phyloP scores from a whole-genome alignment of 148 eudicot species.

The Camellia sinensis region DNA sequence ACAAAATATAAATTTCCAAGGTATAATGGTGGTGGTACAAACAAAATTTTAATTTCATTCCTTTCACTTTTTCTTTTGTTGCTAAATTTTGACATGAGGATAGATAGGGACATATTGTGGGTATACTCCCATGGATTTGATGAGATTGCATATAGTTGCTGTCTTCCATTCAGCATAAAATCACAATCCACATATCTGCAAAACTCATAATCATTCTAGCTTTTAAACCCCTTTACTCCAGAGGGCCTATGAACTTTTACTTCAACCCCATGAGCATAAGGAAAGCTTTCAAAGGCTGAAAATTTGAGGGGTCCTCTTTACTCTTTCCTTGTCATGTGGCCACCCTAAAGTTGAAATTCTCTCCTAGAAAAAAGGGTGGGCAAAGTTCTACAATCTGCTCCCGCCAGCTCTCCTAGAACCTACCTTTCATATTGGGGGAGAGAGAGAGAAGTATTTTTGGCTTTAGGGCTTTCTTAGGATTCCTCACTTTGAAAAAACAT shows the following conservation, averaged over 20 bases:
- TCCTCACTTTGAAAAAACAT: conserved; percentile 30
- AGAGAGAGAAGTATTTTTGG: conserved; percentile 26
- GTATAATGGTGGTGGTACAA: conserved; percentile 10
- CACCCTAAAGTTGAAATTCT: conserved; percentile 19
- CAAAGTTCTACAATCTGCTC: conserved; percentile 8
- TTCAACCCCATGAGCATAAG: conserved; percentile 13
- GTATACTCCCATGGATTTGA: conserved; percentile 24
- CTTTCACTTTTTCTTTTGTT: background rate
- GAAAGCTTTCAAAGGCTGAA: conserved; percentile 24
- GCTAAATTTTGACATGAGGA: background rate
- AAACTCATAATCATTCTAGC: conserved; percentile 30
- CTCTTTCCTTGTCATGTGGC: conserved; percentile 13
- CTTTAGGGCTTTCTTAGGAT: conserved; percentile 40
- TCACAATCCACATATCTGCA: conserved; percentile 23
- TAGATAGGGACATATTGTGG: conserved; percentile 17
- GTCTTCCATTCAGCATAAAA: conserved; percentile 35
- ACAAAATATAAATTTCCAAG: conserved; percentile 6
- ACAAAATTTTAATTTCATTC: background rate
- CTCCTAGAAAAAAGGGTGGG: background rate
- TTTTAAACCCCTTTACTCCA: conserved; percentile 29
- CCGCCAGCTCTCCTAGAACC: conserved; percentile 12
- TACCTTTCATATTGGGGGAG: conserved; percentile 9
- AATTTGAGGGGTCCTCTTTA: conserved; percentile 10
- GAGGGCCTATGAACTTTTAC: background rate
- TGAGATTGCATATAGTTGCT: background rate